Evolutionary conservation across 805 yeast genomes (phyloP), one percentile per base, ranked within the genome.

Genomic region (Saturnispora mendoncae): DNA sequence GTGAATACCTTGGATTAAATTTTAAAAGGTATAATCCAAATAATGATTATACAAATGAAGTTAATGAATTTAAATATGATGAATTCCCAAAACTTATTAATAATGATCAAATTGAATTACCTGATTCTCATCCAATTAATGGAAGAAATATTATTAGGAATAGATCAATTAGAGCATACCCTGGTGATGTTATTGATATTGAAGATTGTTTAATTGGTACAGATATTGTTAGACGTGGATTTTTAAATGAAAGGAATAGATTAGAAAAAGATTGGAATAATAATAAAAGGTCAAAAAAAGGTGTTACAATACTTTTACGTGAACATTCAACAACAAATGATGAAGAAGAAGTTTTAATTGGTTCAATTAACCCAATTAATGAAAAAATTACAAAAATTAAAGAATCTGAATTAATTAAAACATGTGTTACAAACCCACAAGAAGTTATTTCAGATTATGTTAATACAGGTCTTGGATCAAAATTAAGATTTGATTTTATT

Each of bases 121-220:
- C 38, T 4, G 46, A 46, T 39, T 35, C 43, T 10, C 31, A 39
- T 14, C 26, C 25, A 6, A 23, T 10, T 27, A 36, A 39, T 6
- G 36, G 25, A 7, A 44, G 34, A 33, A 25, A n/a, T 20, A 36
- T 44, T 25, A 38, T 47, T 41, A 28, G 47, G n/a, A 15, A 38
- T 9, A 36, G 48, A 20, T 42, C 49, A 4, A 27, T 46, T 17
- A 51, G 61, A 42, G 50, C 55, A 12, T 54, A 56, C 45, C 56
- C 61, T 32, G 84, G 84, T 27, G 87, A 86, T n/a, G 80, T 85
- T 21, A 64, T 92, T 47, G 98, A 92, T 60, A 88, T 92, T 48
- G 98, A 92, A 58, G 96, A 87, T 49, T 92, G 97, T 60, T 65
- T 80, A 3, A 86, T 92, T 50, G 97, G 95, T 5, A 92, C 97